Conservation (phyloP, 306 rosid species). For the Medicago ruthenica region DNA sequence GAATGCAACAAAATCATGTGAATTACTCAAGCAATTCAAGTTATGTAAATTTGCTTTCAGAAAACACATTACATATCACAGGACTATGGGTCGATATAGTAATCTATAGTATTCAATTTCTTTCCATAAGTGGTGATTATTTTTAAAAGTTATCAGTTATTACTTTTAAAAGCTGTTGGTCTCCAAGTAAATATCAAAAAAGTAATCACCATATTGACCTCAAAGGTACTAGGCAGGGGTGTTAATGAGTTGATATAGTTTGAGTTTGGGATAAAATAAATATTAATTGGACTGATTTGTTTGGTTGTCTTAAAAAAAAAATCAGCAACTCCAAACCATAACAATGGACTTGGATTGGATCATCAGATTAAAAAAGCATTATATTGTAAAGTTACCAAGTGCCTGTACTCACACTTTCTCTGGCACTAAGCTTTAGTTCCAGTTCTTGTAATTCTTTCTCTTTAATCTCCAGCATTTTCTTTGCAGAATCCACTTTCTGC, state of each 20-base stretch:
- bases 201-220: neutral
- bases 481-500: slow-evolving; percentile 64
- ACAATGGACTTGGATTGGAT: neutral
- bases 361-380: neutral
- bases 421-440: slow-evolving; percentile 68
- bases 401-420: slow-evolving; percentile 73
- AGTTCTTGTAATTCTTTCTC: slow-evolving; percentile 59
- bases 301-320: neutral
- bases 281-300: neutral
- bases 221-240: neutral
- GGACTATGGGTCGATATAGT: slow-evolving; percentile 12
- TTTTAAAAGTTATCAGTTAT: neutral
- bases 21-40: slow-evolving; percentile 12
- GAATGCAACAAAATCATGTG: slow-evolving; percentile 40
- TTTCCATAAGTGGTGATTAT: neutral
- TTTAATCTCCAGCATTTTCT: slow-evolving; percentile 57
- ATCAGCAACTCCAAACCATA: slow-evolving; percentile 6
- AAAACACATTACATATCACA: slow-evolving; percentile 12
- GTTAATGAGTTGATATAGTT: neutral
- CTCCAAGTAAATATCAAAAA: slow-evolving; percentile 1
- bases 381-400: slow-evolving; percentile 19
- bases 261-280: neutral
- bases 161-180: neutral
- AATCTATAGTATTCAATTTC: neutral
- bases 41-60: slow-evolving; percentile 4